Evolutionary conservation across 2,329 filamentous ascomycete genomes (phyloP).

Genomic region (Thelonectria olida): DNA sequence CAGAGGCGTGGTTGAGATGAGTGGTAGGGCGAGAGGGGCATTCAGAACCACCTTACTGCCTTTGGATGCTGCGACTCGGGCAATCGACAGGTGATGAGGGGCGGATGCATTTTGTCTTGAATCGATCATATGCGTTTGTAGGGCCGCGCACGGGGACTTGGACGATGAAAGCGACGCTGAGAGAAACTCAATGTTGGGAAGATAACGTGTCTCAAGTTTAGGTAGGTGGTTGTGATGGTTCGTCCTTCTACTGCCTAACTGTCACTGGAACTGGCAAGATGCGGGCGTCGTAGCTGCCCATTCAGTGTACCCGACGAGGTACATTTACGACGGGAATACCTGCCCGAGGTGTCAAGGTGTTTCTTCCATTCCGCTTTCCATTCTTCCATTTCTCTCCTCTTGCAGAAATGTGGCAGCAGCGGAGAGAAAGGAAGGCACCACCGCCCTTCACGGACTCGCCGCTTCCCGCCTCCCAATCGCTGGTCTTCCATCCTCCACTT

Average conservation of each 20-base stretch:
- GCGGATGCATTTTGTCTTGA: neutral
- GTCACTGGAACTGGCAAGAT: neutral
- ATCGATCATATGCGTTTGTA: neutral
- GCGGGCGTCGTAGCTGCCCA: neutral
- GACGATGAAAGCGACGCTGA: neutral
- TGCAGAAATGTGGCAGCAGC: neutral
- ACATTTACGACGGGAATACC: too few relatives aligned
- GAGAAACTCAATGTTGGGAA: neutral
- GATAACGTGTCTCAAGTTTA: neutral
- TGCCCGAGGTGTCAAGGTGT: neutral
- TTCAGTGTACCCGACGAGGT: too few relatives aligned
- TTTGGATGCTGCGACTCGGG: neutral
- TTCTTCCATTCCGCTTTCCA: neutral
- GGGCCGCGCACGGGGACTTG: neutral
- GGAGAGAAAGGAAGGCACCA: neutral
- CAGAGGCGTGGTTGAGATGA: too few relatives aligned
- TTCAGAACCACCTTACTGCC: neutral
- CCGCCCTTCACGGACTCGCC: constrained; percentile 4
- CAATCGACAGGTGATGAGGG: neutral
- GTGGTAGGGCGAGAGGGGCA: neutral
- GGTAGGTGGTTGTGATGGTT: neutral
- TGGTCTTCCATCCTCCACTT: neutral
- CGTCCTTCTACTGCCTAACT: neutral
- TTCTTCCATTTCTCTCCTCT: neutral
- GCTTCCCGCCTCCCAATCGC: neutral